Percentiles rank a stretch among this genome's conserved stretches.
Evolutionary conservation across 2,329 filamentous ascomycete species (phyloP).

Genomic region (Sclerotinia subarctica): DNA sequence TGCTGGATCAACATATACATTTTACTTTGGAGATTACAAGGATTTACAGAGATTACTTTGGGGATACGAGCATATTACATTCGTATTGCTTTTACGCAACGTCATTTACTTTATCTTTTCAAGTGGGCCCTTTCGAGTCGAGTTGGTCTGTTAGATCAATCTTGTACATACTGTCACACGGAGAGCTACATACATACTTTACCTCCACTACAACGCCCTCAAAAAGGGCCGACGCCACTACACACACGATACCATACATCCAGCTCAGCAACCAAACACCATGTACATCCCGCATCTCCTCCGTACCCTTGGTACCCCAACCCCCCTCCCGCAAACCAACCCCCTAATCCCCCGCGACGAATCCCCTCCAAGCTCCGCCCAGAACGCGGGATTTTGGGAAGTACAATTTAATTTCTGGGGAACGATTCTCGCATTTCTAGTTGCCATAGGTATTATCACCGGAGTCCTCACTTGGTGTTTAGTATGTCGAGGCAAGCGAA

Average conservation of each 20-base stretch:
- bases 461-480: background rate
- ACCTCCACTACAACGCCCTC: background rate
- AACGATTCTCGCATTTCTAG: background rate
- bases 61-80: background rate
- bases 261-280: background rate
- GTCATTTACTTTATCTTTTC: background rate
- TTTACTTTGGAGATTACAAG: background rate
- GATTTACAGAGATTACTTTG: background rate
- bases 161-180: background rate
- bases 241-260: background rate
- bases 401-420: conserved; percentile 16
- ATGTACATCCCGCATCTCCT: conserved; percentile 2
- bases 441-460: background rate
- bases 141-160: background rate
- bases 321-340: background rate
- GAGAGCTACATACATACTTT: background rate
- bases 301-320: background rate
- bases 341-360: background rate
- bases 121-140: background rate
- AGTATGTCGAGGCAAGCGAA: conserved; percentile 2
- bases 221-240: background rate
- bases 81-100: background rate
- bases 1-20: background rate
- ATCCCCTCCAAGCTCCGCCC: background rate
- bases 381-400: conserved; percentile 1